These are phyloP conservation scores for Nitzschia sp. DNA, from an alignment of 108 stramenopile species.

Conservation along the genomic window DNA sequence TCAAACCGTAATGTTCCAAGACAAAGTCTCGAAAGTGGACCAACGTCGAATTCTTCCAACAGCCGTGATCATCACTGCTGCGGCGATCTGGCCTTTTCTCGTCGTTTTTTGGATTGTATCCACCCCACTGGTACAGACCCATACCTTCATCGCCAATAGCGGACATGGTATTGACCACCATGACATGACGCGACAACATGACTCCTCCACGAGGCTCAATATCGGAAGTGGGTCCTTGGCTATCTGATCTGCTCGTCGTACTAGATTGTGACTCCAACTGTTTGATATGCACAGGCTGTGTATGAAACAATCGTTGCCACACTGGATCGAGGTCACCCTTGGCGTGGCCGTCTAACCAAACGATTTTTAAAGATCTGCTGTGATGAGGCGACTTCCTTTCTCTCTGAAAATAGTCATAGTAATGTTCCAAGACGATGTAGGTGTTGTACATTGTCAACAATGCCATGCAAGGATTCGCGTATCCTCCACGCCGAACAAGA, in stretches of 20 bases:
- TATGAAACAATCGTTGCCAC: constrained; percentile 17
- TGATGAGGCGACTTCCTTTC: not conserved
- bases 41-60: constrained; percentile 17
- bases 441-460: constrained; percentile 23
- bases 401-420: not conserved
- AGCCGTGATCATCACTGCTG: not conserved
- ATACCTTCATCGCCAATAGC: constrained; percentile 19
- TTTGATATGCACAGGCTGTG: constrained; percentile 16
- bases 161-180: constrained; percentile 27
- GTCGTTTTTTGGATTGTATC: not conserved
- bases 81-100: too few species aligned
- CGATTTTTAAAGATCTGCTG: constrained; percentile 2
- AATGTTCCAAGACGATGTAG: constrained; percentile 12
- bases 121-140: constrained; percentile 5
- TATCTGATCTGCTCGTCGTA: too few species aligned
- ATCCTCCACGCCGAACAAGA: constrained; percentile 11
- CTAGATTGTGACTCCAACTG: too few species aligned
- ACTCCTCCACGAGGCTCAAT: not conserved
- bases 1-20: constrained; percentile 10
- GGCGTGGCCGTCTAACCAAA: constrained; percentile 29
- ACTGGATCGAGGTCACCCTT: constrained; percentile 17
- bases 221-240: too few species aligned
- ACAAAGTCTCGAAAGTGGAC: constrained; percentile 23
- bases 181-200: not conserved
- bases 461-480: constrained; percentile 34